Base-by-base conservation (phyloP, 2,329 filamentous ascomycete genomes). In the Penicillium hordei region DNA sequence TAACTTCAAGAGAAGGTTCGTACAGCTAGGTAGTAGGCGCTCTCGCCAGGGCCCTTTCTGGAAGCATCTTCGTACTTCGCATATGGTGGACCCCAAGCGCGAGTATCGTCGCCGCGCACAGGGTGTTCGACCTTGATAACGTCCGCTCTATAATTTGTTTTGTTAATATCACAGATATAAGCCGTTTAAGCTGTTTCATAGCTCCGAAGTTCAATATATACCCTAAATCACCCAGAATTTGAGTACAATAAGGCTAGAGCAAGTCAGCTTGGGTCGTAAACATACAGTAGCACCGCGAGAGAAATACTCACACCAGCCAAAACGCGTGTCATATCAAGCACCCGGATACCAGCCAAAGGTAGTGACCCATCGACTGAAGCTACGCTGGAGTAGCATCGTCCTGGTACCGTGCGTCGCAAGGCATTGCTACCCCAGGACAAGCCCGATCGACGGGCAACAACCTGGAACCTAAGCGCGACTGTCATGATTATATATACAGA, bases 81-180 rank as follows among this genome's bases (percentile, higher is more conserved):
- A 73, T 94, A 99, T 1, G 94, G 94, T 25, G 94, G 94, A 0
- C 94, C 94, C 94, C 94, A 99, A 50, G 93, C 93, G 68, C 94
- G 82, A 10, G 94, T 99, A 72, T 99, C 94, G 72, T 99, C 94
- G 38, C 91, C 94, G 57, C 91, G 84, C 5, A 86, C 86, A 4
- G 94, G 94, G 75, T 99, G 94, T 76, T 99, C 94, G 60, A 99
- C 85, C 76, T 99, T 99, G 78, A 99, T 96, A 33, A 99, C 87
- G 74, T 99, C 93, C 64, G 94, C 94, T 63, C 92, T 95, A 66
- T 58, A 63, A 40, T 36, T 21, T 6, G 10, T 2, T 29, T 38
- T 52, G 52, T 57, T 25, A 21, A 43, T 19, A 51, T 15, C 1
- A 21, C 5, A 7, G 2, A 13, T 31, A 39, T 9, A 13, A 54